Evolutionary conservation across 805 yeast genomes (phyloP).

Genomic region (Candida khao-thaluensis): DNA sequence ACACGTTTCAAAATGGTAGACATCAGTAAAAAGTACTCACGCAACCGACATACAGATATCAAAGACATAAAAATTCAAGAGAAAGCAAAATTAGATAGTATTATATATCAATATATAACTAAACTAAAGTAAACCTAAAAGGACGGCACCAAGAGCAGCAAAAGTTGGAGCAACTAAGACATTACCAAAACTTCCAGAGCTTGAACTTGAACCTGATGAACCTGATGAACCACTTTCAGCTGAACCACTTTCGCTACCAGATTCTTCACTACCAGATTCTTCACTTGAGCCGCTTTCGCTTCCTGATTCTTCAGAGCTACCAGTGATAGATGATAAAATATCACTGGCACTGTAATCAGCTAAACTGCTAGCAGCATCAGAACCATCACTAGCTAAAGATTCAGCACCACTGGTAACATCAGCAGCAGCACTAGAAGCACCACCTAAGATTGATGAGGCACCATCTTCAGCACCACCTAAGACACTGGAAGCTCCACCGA

Average conservation of each 20-base stretch:
- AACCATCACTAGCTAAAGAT: constrained; percentile 18
- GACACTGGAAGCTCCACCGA: constrained; percentile 1
- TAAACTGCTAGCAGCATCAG: constrained; percentile 11
- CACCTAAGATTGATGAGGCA: constrained; percentile 11
- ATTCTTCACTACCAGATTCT: constrained; percentile 9
- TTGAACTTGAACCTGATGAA: constrained; percentile 12
- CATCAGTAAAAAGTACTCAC: no score
- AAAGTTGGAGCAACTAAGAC: constrained; percentile 18
- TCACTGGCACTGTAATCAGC: constrained; percentile 5
- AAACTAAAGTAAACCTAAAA: constrained; percentile 18
- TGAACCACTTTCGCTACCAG: constrained; percentile 16
- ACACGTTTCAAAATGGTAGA: no score
- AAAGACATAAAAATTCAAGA: background rate
- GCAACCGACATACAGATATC: no score
- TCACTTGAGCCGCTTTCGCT: no score
- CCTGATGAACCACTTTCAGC: constrained; percentile 17
- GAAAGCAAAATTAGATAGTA: background rate
- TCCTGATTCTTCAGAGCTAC: constrained; percentile 17
- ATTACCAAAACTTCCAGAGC: constrained; percentile 16
- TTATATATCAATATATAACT: background rate
- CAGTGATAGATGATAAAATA: constrained; percentile 22
- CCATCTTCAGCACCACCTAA: constrained; percentile 9
- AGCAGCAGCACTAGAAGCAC: constrained; percentile 18
- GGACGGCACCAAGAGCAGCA: constrained; percentile 19
- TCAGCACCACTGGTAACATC: constrained; percentile 3